Evolutionary conservation across 176 grass and related monocot genomes (phyloP).

Genomic region (Zea luxurians): DNA sequence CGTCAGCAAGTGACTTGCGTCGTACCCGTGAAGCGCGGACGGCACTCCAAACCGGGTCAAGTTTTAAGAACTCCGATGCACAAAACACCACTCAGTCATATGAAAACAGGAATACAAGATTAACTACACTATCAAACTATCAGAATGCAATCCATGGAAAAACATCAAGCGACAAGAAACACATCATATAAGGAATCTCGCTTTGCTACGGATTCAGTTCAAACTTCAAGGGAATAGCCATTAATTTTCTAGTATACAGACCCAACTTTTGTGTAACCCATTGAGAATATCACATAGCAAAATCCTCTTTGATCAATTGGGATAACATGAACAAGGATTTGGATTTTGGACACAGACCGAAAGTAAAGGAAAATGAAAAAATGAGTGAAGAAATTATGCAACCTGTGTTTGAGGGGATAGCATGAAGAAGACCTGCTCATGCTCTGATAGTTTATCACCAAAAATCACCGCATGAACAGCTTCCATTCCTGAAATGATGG

Average conservation of each 20-base stretch:
- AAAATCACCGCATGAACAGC: conserved; percentile 82
- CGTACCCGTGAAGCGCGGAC: no score
- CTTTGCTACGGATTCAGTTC: neutral
- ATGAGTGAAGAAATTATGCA: neutral
- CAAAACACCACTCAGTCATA: neutral
- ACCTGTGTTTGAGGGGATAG: neutral
- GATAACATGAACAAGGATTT: neutral
- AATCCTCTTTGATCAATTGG: neutral
- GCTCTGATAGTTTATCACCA: conserved; percentile 48
- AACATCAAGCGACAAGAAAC: neutral
- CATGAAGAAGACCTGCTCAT: neutral
- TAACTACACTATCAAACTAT: neutral
- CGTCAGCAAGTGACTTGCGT: no score
- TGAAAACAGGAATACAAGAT: neutral
- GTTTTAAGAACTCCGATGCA: neutral
- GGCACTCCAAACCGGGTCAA: no score
- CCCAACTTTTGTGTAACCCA: neutral
- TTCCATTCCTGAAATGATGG: conserved; percentile 78
- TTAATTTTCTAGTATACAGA: neutral
- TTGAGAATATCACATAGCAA: neutral
- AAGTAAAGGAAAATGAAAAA: neutral
- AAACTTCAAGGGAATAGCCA: neutral
- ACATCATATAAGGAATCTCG: neutral
- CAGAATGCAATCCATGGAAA: neutral
- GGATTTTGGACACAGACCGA: neutral